Evolutionary conservation across 2,329 filamentous ascomycete species (phyloP).

Genomic region (Curvularia eragrostidis): DNA sequence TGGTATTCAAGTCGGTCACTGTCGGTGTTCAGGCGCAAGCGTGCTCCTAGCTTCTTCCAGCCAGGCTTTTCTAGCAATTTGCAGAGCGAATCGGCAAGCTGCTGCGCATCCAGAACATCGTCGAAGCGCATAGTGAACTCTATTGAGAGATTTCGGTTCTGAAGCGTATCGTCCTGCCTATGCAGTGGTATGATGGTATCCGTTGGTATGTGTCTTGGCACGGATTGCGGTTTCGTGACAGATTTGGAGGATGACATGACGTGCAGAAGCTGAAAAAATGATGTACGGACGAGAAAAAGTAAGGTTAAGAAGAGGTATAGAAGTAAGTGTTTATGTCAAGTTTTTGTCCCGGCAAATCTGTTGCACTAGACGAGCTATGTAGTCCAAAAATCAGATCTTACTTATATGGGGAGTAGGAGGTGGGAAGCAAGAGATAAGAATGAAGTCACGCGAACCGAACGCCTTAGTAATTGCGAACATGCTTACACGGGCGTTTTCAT

Average conservation of each 20-base stretch:
- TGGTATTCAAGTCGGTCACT: constrained; percentile 51
- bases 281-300: neutral
- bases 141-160: constrained; percentile 16
- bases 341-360: neutral
- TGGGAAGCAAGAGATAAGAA: neutral
- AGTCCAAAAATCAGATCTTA: neutral
- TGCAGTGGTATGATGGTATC: constrained; percentile 33
- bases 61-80: constrained; percentile 53
- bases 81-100: constrained; percentile 47
- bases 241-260: constrained; percentile 16
- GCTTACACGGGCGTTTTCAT: neutral
- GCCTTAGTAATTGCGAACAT: neutral
- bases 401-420: too few relatives aligned
- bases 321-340: neutral
- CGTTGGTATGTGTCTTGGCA: constrained; percentile 24
- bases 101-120: constrained; percentile 55
- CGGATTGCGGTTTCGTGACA: constrained; percentile 11
- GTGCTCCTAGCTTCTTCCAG: constrained; percentile 58
- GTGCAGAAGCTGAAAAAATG: neutral
- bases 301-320: neutral
- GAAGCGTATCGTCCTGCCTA: constrained; percentile 18
- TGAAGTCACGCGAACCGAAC: neutral
- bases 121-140: constrained; percentile 53
- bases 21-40: constrained; percentile 50
- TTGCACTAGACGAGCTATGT: neutral